Evolutionary conservation across 1,284 basidiomycete genomes (phyloP), one percentile per base, ranked within the genome.

Genomic region (Marasmius sp.): DNA sequence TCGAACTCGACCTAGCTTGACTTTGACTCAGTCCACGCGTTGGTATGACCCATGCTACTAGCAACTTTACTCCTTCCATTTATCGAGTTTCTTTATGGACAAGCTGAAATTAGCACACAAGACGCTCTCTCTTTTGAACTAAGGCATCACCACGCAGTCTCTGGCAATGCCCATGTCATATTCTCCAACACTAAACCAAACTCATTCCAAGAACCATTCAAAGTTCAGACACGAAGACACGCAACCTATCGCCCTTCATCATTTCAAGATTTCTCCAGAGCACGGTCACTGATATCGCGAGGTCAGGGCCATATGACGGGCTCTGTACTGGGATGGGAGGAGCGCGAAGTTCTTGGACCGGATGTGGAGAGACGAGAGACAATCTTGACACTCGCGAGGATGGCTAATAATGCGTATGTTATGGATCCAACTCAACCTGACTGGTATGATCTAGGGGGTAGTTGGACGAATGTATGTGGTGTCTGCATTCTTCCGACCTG

Each of bases 401-500:
- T 99, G 93, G 87, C 94, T 34, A 92, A 88, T 67, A 94, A 97
- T 71, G 95, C 97, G 38, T 98, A 98, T 76, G 75, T 89, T 57
- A 61, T 69, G 9, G 72, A 79, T 8, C 84, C 82, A 0, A 80
- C 80, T 16, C 85, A 88, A 60, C 67, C 75, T 2, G 85, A 77
- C 8, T 98, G 95, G 95, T 96, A 93, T 73, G 87, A 92, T 48
- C 72, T 95, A 22, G 82, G 77, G 3, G 79, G 78, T 0, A 72
- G 81, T 6, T 95, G 89, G 89, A 87, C 85, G 69, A 73, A 73
- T 20, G 90, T 92, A 67, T 73, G 82, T 76, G 27, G 27, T 37
- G n/a, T 37, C 4, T 36, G 43, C 58, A n/a, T 33, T 41, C 52
- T 57, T 43, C 45, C 53, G 12, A n/a, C 20, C 27, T 61, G 1